Percentiles rank a stretch among this genome's conserved stretches.
Conservation (phyloP, 2,329 filamentous ascomycete genomes). For the Colletotrichum shisoi region DNA sequence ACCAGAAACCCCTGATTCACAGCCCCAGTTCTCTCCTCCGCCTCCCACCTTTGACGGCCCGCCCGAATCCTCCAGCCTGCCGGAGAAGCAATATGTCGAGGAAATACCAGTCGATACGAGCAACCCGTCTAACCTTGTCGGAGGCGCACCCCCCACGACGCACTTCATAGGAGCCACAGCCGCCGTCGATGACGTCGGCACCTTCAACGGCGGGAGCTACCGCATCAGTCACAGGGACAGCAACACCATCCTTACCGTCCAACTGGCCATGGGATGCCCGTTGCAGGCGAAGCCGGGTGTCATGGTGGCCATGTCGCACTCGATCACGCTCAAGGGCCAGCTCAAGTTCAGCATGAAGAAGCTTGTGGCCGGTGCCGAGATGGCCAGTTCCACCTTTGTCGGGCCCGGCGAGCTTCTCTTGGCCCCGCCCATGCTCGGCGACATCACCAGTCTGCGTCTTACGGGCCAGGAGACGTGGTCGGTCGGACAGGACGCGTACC, state of each 20-base stretch:
- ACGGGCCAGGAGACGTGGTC: constrained; percentile 78
- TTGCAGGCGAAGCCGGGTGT: constrained; percentile 80
- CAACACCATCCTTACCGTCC: constrained; percentile 88
- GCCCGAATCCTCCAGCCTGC: constrained; percentile 41
- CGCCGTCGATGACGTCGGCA: constrained; percentile 85
- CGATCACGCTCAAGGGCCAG: constrained; percentile 81
- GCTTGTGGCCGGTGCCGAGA: constrained; percentile 80
- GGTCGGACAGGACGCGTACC: constrained; percentile 84
- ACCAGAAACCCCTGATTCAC: constrained; percentile 35
- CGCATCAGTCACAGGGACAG: constrained; percentile 90
- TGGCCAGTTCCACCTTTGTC: constrained; percentile 80
- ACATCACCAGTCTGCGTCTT: constrained; percentile 82
- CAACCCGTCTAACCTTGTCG: constrained; percentile 48
- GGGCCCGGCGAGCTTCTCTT: constrained; percentile 91
- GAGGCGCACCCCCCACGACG: constrained; percentile 53
- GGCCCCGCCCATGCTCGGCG: constrained; percentile 80
- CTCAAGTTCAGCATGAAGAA: constrained; percentile 93
- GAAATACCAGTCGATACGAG: constrained; percentile 44
- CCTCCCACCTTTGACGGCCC: constrained; percentile 47
- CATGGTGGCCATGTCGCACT: constrained; percentile 95
- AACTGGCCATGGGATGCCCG: constrained; percentile 88
- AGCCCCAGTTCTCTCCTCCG: constrained; percentile 43
- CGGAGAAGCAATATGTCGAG: constrained; percentile 44
- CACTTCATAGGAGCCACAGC: constrained; percentile 71
- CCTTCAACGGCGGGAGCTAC: constrained; percentile 95